Base-by-base conservation (phyloP, 805 yeast species). In the Zygosaccharomyces kombuchaensis region DNA sequence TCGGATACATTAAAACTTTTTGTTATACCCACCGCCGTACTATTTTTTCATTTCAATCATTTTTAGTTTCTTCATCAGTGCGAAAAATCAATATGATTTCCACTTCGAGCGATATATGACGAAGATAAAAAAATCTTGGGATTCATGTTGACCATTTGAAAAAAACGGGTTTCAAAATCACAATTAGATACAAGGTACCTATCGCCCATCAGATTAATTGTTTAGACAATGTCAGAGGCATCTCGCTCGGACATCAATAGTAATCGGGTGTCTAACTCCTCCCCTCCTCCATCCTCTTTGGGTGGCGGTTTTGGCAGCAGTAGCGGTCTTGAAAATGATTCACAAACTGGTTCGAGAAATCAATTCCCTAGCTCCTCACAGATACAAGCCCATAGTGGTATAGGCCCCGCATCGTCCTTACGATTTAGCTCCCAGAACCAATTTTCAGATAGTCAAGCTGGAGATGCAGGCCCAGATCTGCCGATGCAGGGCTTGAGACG, bases 401-500 rank as follows among this genome's bases (percentile, higher is more conserved):
- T 40, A 30, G 43, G 42, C 3, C 45, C 39, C n/a, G 38, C 19
- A 2, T 43, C 37, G 22, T 51, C 59, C 5, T 45, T 57, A 9
- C 59, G 57, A 30, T 55, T 57, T 19, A 57, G 60, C 36, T 56
- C 64, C 12, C 63, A 58, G 34, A 53, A 50, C 34, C 47, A 48
- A 13, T 52, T 47, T 26, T 50, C 54, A 26, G 56, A 53, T 36
- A 55, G 53, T 30, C 43, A 42, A 19, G 47, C 51, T 22, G 52
- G 45, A 22, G 50, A 48, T n/a, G 48, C 44, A 5, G 57, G 39
- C 17, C 52, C 48, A 14, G 53, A 56, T 32, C 39, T 56, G 34
- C 66, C 66, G 7, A 53, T 63, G 53, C 60, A 57, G 40, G 62
- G 60, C 26, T 40, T 63, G 34, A 68, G 75, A 57, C 75, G 84